Percentiles rank a stretch among this genome's conserved stretches.
Evolutionary conservation across 768 basidiomycete genomes (phyloP).

Genomic region (Termitomyces bulborhizus): DNA sequence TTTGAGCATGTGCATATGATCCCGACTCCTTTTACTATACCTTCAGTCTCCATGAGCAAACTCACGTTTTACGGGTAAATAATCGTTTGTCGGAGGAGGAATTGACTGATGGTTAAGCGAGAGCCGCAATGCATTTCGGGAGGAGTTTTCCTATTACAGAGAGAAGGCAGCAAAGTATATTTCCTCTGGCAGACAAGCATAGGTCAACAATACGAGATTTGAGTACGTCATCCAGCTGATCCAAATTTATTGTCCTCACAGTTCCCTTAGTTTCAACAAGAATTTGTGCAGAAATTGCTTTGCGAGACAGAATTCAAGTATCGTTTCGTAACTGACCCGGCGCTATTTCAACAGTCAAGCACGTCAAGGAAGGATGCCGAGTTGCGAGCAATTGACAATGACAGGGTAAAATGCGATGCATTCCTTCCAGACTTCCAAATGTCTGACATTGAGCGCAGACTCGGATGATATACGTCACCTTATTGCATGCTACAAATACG

Average conservation of each 20-base stretch:
- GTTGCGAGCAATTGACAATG: not conserved
- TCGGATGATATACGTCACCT: not conserved
- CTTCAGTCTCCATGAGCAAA: not conserved
- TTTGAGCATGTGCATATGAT: too few species aligned
- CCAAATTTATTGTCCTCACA: not conserved
- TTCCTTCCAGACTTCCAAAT: not conserved
- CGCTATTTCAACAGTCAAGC: not conserved
- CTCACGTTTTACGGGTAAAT: not conserved
- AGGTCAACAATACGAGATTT: not conserved
- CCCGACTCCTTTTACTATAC: too few species aligned
- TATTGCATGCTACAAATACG: not conserved
- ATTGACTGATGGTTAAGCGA: not conserved
- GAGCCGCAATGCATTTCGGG: not conserved
- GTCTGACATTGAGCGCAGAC: too few species aligned
- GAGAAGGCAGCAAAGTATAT: not conserved
- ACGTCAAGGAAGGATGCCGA: not conserved
- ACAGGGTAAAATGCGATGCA: not conserved
- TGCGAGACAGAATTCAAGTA: not conserved
- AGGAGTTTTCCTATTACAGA: not conserved
- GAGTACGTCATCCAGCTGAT: not conserved
- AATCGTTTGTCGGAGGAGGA: not conserved
- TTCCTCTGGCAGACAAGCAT: not conserved
- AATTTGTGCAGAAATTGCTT: not conserved
- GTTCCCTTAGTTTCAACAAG: not conserved
- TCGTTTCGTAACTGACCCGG: not conserved